phyloP scores from a whole-genome alignment of 2,329 filamentous ascomycete genomes.

The Lasiodiplodia citricola region DNA sequence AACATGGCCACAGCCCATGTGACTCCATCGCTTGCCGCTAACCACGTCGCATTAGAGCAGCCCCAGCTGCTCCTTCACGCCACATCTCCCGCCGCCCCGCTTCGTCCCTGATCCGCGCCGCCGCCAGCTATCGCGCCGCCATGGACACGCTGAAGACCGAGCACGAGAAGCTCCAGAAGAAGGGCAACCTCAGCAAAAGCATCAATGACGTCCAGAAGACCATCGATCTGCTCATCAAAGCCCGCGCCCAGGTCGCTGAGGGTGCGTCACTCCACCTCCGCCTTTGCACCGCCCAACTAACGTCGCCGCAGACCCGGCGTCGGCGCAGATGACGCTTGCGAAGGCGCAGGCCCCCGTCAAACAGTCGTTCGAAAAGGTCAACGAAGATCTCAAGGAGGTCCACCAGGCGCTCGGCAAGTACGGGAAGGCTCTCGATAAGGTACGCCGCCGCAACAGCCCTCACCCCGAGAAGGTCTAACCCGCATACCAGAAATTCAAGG shows the following conservation, averaged over 20 bases:
- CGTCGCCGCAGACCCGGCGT: constrained; percentile 64
- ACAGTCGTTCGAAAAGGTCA: constrained; percentile 78
- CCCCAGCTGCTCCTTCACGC: constrained; percentile 1
- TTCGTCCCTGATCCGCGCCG: constrained; percentile 10
- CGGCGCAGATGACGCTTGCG: constrained; percentile 75
- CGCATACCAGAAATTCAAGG: constrained; percentile 60
- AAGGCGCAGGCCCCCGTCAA: constrained; percentile 88
- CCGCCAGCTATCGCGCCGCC: constrained; percentile 20
- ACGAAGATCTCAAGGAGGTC: constrained; percentile 80
- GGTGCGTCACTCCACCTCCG: constrained; percentile 47
- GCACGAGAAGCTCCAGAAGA: constrained; percentile 72
- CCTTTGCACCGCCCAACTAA: constrained; percentile 37
- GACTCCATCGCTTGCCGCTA: constrained; percentile 12
- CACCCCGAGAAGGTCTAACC: constrained; percentile 21
- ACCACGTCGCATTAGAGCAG: neutral
- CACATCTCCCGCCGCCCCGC: neutral
- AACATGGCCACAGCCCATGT: constrained; percentile 26
- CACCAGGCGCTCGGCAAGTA: constrained; percentile 83
- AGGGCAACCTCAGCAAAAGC: constrained; percentile 71
- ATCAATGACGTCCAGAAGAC: constrained; percentile 82
- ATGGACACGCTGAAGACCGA: constrained; percentile 76
- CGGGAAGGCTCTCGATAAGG: constrained; percentile 83
- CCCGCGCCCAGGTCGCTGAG: constrained; percentile 73
- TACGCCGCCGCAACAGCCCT: constrained; percentile 41
- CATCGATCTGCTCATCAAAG: constrained; percentile 75